These are phyloP conservation scores for Coemansia nantahalensis DNA, from an alignment of 192 early-diverging fungal genomes.

Conservation along the genomic window DNA sequence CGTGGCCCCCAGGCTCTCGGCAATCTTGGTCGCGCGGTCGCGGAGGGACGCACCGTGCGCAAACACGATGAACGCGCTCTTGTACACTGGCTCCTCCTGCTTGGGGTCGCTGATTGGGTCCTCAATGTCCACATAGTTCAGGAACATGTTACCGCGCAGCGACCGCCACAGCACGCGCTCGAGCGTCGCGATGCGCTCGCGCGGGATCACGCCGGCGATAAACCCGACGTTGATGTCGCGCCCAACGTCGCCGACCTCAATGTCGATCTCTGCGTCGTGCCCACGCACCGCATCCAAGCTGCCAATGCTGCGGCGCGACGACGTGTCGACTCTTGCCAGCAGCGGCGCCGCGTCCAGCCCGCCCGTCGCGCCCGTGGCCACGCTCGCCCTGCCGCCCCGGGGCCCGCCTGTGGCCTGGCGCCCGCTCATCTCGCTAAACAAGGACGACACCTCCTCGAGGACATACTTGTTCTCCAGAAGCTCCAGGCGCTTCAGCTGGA, in stretches of 20 bases:
- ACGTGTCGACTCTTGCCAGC: slow-evolving; percentile 56
- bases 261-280: slow-evolving; percentile 23
- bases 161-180: slow-evolving; percentile 97
- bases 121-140: slow-evolving; percentile 95
- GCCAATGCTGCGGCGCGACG: slow-evolving; percentile 50
- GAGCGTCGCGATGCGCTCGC: slow-evolving; percentile 79
- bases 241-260: slow-evolving; percentile 27
- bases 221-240: slow-evolving; percentile 69
- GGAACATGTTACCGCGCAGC: slow-evolving; percentile 94
- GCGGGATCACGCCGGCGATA: slow-evolving; percentile 93
- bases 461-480: slow-evolving; percentile 89
- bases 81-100: slow-evolving; percentile 83
- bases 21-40: slow-evolving; percentile 88
- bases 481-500: slow-evolving; percentile 87
- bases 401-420: slow-evolving; percentile 61
- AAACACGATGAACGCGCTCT: slow-evolving; percentile 99
- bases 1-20: slow-evolving; percentile 93
- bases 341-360: slow-evolving; percentile 56
- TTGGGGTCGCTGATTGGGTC: slow-evolving; percentile 90
- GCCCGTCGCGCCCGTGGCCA: neutral
- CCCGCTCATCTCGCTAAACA: slow-evolving; percentile 60
- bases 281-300: slow-evolving; percentile 43
- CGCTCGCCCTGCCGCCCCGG: slow-evolving; percentile 3
- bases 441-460: slow-evolving; percentile 65
- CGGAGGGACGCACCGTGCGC: slow-evolving; percentile 92